These are phyloP conservation scores for Phytophthora sojae DNA, from an alignment of 352 stramenopile species.

Conservation along the genomic window DNA sequence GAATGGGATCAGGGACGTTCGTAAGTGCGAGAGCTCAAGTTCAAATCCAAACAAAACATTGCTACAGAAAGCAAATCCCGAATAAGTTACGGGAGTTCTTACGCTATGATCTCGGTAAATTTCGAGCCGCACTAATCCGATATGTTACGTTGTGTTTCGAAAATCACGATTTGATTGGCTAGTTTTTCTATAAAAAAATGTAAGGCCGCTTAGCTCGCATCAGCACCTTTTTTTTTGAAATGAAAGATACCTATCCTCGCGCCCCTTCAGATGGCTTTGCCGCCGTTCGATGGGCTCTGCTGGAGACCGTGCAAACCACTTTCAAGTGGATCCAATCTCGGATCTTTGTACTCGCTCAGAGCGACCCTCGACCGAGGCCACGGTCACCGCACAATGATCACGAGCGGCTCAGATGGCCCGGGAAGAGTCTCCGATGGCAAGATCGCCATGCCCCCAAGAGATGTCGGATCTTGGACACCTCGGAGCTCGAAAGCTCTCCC, in stretches of 20 bases:
- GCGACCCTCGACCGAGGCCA: background rate
- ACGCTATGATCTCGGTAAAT: too few relatives aligned
- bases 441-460: background rate
- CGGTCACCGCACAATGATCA: background rate
- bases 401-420: background rate
- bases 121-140: too few relatives aligned
- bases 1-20: background rate
- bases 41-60: background rate
- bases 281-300: background rate
- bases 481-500: background rate
- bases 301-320: too few relatives aligned
- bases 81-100: too few relatives aligned
- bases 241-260: background rate
- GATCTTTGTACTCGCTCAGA: background rate
- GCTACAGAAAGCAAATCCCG: background rate
- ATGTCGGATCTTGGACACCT: background rate
- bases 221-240: background rate
- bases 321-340: background rate
- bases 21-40: background rate
- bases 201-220: too few relatives aligned
- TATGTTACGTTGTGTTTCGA: too few relatives aligned
- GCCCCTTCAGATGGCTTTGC: background rate
- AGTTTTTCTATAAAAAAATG: too few relatives aligned
- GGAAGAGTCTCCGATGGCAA: background rate
- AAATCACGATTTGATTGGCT: too few relatives aligned